Base-by-base conservation (phyloP, 495 filamentous ascomycete species). In the Arthonia radiata region DNA sequence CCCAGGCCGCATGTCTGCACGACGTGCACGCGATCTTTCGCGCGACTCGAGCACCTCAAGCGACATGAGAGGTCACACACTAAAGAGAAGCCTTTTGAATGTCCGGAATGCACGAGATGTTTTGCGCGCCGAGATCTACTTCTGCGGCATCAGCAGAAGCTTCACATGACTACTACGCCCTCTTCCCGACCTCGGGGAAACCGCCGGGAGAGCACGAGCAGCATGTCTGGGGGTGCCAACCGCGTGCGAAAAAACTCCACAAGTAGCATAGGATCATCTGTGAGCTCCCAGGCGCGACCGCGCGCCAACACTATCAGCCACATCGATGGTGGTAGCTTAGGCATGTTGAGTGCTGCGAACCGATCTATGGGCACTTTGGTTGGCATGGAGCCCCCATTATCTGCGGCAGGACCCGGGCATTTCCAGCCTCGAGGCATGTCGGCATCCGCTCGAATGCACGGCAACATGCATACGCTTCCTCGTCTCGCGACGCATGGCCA, bases 51-150 rank as follows among this genome's bases (percentile, higher is more conserved):
- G 52, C 86, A 99, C 51, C 54, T 99, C 33, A 99, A 99, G 54
- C 74, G 86, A 24, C 86, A 99, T 50, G 86, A 99, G 57, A 71
- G 86, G 23, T 94, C 86, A 12, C 86, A 99, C 40, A 99, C 86
- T 7, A 99, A 99, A 45, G 86, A 99, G 46, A 97, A 97, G 56
- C 86, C 86, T 2, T 99, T 99, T 43, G 83, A 92, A 44, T 99
- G 86, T 36, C 82, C 83, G 14, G 81, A 94, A 46, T 99, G 86
- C 44, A 59, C 77, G 13, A 56, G 86, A 43, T 94, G 86, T 57
- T 99, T 99, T 54, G 86, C 86, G 17, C 67, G 86, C 18, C 65
- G 86, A 31, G 86, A 99, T 47, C 49, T 99, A 32, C 64, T 99
- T 29, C 55, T 99, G 31, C 65, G 86, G 15, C 86, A 99, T 50